Evolutionary conservation across 331 rosid species (phyloP).

Genomic region (Acacia concinna): DNA sequence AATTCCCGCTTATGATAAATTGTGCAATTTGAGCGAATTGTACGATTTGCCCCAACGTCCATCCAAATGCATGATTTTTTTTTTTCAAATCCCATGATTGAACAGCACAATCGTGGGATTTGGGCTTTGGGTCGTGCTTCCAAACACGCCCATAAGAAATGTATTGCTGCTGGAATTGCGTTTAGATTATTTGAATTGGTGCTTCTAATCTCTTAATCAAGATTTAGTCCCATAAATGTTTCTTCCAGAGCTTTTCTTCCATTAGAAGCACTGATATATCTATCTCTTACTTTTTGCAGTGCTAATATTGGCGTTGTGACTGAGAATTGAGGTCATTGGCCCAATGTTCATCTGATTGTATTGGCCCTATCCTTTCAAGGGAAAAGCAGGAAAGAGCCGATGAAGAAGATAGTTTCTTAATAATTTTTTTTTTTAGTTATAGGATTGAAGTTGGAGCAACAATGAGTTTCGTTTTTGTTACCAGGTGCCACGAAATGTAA

Average conservation of each 20-base stretch:
- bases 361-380: slow-evolving; percentile 19
- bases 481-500: slow-evolving; percentile 34
- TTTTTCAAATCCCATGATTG: no score
- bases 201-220: background rate
- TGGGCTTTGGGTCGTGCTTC: no score
- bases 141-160: no score
- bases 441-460: slow-evolving; percentile 20
- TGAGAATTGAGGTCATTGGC: background rate
- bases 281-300: slow-evolving; percentile 13
- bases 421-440: background rate
- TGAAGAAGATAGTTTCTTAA: background rate
- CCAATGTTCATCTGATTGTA: background rate
- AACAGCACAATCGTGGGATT: no score
- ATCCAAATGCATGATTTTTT: no score
- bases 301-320: background rate
- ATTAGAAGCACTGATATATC: background rate
- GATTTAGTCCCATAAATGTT: background rate
- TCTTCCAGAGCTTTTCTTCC: background rate
- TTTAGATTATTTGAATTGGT: background rate
- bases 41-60: no score
- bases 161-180: background rate
- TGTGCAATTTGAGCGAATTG: no score
- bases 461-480: slow-evolving; percentile 24
- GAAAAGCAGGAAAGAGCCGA: background rate
- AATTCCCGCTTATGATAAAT: no score